Base-by-base conservation (phyloP, 2,329 filamentous ascomycete species). In the Cytospora leucostoma region DNA sequence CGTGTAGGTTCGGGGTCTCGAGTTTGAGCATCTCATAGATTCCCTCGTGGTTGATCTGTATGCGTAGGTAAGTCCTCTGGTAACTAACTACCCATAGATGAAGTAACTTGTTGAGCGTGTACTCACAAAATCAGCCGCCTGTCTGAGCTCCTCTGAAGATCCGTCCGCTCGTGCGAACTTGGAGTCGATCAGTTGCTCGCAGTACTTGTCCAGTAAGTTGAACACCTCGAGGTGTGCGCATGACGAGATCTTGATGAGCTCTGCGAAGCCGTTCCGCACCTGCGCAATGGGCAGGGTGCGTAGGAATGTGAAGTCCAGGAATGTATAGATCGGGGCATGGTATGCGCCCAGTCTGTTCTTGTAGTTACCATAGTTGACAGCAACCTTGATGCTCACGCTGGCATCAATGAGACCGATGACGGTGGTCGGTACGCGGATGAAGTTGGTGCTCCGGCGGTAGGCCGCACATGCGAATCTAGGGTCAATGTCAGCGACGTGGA, bases 321-420 rank as follows among this genome's bases (percentile, higher is more conserved):
- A 90, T 0, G 88, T 91, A 71, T 89, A 86, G 55, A 85, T 80
- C 0, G 89, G 88, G 0, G 88, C 88, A 70, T 91, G 88, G 72
- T 91, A 91, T 4, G 88, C 88, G 34, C 88, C 88, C 0, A 91
- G 82, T 13, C 88, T 81, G 76, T 91, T 91, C 80, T 91, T 91
- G 79, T 90, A 89, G 73, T 87, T 85, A 72, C 87, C 88, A 70
- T 91, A 90, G 78, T 91, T 91, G 70, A 91, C 88, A 13, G 87
- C 89, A n/a, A 91, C 88, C 72, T 91, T 91, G 79, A 91, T 91
- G 40, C 85, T 89, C 57, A 91, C 89, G 19, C 87, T 89, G 3
- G 89, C 89, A 71, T 92, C 89, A 65, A 91, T 91, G 55, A 92
- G 79, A 11, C 89, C 88, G 70, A 92, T 91, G 67, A 91, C 86